Evolutionary conservation across 2,329 filamentous ascomycete species (phyloP).

Genomic region (Neurospora sp.): DNA sequence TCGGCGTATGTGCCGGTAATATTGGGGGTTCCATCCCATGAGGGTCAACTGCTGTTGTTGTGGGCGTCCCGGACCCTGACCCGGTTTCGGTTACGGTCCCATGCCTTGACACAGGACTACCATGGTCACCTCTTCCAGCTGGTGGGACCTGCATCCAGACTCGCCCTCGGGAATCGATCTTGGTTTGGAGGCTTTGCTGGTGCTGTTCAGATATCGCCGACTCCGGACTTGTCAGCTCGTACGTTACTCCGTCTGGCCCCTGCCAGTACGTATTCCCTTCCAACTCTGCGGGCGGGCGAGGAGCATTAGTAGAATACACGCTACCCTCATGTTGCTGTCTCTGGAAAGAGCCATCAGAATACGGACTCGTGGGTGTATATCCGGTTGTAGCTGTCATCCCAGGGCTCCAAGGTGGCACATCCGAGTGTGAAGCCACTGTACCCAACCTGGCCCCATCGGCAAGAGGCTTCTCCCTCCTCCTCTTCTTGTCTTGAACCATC

Average conservation of each 20-base stretch:
- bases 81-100: neutral
- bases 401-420: neutral
- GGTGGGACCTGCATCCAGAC: constrained; percentile 15
- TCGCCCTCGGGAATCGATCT: constrained; percentile 12
- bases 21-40: neutral
- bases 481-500: neutral
- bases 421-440: neutral
- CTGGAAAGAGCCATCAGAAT: constrained; percentile 3
- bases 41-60: neutral
- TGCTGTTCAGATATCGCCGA: neutral
- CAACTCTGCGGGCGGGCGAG: neutral
- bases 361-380: constrained; percentile 2
- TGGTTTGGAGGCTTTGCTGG: constrained; percentile 4
- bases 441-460: neutral
- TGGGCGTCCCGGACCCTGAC: neutral
- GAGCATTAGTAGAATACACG: neutral
- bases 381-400: neutral
- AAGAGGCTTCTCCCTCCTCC: neutral
- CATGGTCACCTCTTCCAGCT: neutral
- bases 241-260: constrained; percentile 6
- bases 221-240: constrained; percentile 7
- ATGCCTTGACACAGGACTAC: constrained; percentile 1
- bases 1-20: neutral
- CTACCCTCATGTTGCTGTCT: neutral
- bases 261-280: constrained; percentile 3